phyloP scores from a whole-genome alignment of 495 filamentous ascomycete genomes.

The Penicillium robsamsonii region DNA sequence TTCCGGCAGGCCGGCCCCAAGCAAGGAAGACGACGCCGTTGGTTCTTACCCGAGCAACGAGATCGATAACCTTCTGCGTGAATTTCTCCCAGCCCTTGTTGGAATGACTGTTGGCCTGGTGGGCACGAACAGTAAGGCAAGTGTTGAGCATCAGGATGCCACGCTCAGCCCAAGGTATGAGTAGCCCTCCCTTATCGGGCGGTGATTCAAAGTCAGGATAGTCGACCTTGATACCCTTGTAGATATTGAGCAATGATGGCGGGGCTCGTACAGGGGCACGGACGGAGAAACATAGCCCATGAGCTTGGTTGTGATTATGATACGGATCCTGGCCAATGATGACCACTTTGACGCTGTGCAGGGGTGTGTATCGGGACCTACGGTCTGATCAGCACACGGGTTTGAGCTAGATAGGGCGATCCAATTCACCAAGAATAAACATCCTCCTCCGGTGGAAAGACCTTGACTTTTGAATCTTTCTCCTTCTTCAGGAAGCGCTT shows the following conservation, averaged over 20 bases:
- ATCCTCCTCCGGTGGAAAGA: conserved; percentile 84
- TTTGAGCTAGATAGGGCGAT: not conserved
- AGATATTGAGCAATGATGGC: conserved; percentile 88
- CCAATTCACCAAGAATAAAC: conserved; percentile 84
- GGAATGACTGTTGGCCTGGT: conserved; percentile 78
- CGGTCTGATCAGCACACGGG: conserved; percentile 7
- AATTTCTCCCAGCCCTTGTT: conserved; percentile 88
- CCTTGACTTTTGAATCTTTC: conserved; percentile 63
- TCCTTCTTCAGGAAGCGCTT: conserved; percentile 87
- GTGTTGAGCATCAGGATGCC: conserved; percentile 93
- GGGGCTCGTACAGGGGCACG: conserved; percentile 84
- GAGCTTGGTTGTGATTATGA: conserved; percentile 92
- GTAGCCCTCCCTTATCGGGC: conserved; percentile 70
- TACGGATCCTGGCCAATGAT: conserved; percentile 97
- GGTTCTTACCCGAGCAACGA: conserved; percentile 69
- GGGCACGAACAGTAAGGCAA: conserved; percentile 84
- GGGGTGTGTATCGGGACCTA: conserved; percentile 88
- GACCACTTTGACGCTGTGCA: conserved; percentile 80
- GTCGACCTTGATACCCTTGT: conserved; percentile 77
- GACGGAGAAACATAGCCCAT: conserved; percentile 93
- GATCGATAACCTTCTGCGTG: conserved; percentile 86
- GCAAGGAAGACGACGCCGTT: conserved; percentile 90
- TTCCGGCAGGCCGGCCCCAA: conserved; percentile 81
- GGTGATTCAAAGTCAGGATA: conserved; percentile 78
- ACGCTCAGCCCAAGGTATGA: conserved; percentile 89